Evolutionary conservation across 2,329 filamentous ascomycete genomes (phyloP).

Genomic region (Elsinoe fawcettii): DNA sequence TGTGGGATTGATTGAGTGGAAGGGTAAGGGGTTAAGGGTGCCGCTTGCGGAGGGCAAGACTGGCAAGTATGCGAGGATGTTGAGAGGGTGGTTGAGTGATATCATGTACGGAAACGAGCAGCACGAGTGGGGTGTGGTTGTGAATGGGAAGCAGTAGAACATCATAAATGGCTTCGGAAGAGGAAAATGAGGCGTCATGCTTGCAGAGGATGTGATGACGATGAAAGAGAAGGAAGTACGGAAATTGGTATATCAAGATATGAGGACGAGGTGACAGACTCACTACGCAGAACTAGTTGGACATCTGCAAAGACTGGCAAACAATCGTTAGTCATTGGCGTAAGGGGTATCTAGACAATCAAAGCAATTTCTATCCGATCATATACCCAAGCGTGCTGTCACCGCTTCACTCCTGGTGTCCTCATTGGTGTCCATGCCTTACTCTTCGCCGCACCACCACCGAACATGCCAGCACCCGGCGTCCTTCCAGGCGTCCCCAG

Average conservation of each 20-base stretch:
- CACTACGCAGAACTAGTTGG: neutral
- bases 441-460: slow-evolving; percentile 41
- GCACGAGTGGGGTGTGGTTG: slow-evolving; percentile 42
- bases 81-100: slow-evolving; percentile 41
- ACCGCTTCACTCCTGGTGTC: slow-evolving; percentile 11
- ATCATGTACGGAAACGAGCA: slow-evolving; percentile 43
- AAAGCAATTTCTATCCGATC: slow-evolving; percentile 4
- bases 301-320: neutral
- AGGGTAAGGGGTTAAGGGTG: slow-evolving; percentile 36
- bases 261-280: neutral
- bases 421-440: slow-evolving; percentile 48
- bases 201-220: neutral
- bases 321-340: slow-evolving; percentile 4
- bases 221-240: no score
- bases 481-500: slow-evolving; percentile 35
- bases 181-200: no score
- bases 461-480: slow-evolving; percentile 28
- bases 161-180: neutral
- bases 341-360: slow-evolving; percentile 9
- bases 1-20: slow-evolving; percentile 39
- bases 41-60: slow-evolving; percentile 31
- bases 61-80: slow-evolving; percentile 32
- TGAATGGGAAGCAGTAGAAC: slow-evolving; percentile 26
- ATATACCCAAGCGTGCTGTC: neutral
- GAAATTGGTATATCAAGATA: no score